phyloP scores from a whole-genome alignment of 176 grass and related monocot species.

The Cocos nucifera region DNA sequence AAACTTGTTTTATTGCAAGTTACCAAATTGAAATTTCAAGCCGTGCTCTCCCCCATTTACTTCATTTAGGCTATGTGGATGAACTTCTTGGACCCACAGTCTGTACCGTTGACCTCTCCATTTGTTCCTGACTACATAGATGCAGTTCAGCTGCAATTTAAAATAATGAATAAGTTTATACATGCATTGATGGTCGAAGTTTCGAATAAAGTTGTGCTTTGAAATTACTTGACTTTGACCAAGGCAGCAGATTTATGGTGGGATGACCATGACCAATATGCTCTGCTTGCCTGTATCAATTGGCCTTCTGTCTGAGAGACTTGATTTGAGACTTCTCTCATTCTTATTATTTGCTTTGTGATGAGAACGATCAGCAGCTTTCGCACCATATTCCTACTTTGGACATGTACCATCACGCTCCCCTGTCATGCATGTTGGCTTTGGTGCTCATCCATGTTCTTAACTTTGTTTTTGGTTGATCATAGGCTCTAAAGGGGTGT shows the following conservation, averaged over 20 bases:
- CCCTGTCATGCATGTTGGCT: conserved; percentile 44
- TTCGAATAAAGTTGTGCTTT: not conserved
- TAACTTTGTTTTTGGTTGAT: conserved; percentile 63
- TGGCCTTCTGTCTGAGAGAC: conserved; percentile 43
- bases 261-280: conserved; percentile 86
- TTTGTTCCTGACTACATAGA: too few species aligned
- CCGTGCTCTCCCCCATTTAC: too few species aligned
- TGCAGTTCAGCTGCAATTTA: too few species aligned
- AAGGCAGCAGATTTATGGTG: conserved; percentile 58
- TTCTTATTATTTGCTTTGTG: conserved; percentile 61
- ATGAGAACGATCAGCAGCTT: conserved; percentile 88
- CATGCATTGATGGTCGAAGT: not conserved
- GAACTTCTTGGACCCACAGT: too few species aligned
- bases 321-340: conserved; percentile 80
- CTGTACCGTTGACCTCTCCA: too few species aligned
- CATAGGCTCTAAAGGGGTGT: conserved; percentile 17
- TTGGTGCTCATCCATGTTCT: conserved; percentile 62
- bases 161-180: not conserved
- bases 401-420: conserved; percentile 55
- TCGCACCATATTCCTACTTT: conserved; percentile 53
- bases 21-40: too few species aligned
- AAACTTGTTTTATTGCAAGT: too few species aligned
- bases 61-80: too few species aligned
- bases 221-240: not conserved
- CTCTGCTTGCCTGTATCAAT: conserved; percentile 71